phyloP scores from a whole-genome alignment of 2,329 filamentous ascomycete genomes.

The Talaromyces sp. region DNA sequence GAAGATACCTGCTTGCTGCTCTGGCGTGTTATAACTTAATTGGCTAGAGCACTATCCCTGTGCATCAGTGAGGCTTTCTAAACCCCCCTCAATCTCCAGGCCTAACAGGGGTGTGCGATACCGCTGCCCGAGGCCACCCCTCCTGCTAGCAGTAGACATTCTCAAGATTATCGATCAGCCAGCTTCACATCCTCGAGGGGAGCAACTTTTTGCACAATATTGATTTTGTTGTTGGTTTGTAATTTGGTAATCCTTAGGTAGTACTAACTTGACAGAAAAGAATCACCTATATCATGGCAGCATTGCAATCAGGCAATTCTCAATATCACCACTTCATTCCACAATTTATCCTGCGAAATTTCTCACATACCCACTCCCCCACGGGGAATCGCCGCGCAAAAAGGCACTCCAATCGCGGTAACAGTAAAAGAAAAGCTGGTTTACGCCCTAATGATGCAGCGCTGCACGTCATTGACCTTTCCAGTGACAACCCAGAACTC shows the following conservation, averaged over 20 bases:
- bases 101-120: too few species aligned
- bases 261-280: neutral
- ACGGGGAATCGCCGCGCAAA: neutral
- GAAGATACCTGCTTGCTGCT: too few species aligned
- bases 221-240: too few species aligned
- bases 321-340: slow-evolving; percentile 35
- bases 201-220: too few species aligned
- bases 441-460: slow-evolving; percentile 16
- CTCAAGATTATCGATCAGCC: too few species aligned
- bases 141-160: too few species aligned
- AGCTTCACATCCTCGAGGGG: too few species aligned
- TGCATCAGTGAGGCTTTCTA: too few species aligned
- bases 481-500: slow-evolving; percentile 10
- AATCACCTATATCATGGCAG: neutral
- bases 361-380: slow-evolving; percentile 20
- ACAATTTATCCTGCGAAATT: slow-evolving; percentile 32
- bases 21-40: too few species aligned
- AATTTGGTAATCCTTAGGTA: neutral
- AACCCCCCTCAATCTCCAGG: too few species aligned
- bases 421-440: slow-evolving; percentile 6
- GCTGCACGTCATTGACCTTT: slow-evolving; percentile 22
- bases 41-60: too few species aligned
- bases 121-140: too few species aligned
- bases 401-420: neutral
- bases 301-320: neutral